These are phyloP conservation scores for Liriodendron chinense DNA, from an alignment of 164 flowering plant species.

Conservation along the genomic window DNA sequence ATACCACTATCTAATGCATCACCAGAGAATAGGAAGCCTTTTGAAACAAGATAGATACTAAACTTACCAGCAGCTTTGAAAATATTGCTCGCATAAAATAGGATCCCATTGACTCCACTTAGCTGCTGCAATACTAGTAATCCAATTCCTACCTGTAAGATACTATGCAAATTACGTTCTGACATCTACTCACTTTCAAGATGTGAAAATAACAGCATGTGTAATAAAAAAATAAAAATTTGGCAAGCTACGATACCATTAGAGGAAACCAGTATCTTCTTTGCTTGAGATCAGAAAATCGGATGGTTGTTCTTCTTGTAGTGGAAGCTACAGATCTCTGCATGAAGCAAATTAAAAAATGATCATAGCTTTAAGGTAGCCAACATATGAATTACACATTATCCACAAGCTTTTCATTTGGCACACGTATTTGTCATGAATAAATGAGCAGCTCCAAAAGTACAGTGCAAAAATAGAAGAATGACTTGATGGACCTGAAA, in stretches of 20 bases:
- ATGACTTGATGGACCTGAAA: not conserved
- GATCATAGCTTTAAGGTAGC: not conserved
- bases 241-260: conserved; percentile 43
- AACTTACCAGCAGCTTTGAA: conserved; percentile 75
- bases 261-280: conserved; percentile 86
- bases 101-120: conserved; percentile 81
- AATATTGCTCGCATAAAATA: conserved; percentile 82
- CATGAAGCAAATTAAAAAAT: conserved; percentile 17
- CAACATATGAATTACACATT: not conserved
- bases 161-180: not conserved
- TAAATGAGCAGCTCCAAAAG: not conserved
- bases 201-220: conserved; percentile 1
- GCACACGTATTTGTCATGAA: not conserved
- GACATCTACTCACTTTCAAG: not conserved
- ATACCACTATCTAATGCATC: not conserved
- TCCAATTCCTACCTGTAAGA: conserved; percentile 81
- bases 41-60: not conserved
- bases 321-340: conserved; percentile 76
- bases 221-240: not conserved
- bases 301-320: conserved; percentile 49
- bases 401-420: not conserved
- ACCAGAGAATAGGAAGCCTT: not conserved
- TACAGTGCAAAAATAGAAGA: not conserved
- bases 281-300: conserved; percentile 67
- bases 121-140: conserved; percentile 82